Percentiles rank a stretch among this genome's conserved stretches.
Evolutionary conservation across 108 stramenopile genomes (phyloP).

Genomic region (Nannochloropsis oceanica): DNA sequence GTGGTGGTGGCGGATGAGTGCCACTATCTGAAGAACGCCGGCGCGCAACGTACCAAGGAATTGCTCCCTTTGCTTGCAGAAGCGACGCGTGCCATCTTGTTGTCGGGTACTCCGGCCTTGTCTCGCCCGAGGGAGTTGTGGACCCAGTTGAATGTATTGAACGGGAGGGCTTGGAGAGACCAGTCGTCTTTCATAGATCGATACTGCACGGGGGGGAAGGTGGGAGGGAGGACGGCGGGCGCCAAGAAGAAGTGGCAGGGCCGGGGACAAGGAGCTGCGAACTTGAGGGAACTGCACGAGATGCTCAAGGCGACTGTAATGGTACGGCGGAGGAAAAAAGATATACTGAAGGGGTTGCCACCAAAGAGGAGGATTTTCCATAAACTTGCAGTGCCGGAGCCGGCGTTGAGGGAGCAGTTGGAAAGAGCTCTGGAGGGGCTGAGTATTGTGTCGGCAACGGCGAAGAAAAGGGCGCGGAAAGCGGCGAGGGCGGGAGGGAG

Average conservation of each 20-base stretch:
- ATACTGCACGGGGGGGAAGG: conserved; percentile 51
- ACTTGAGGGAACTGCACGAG: conserved; percentile 64
- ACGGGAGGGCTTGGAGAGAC: conserved; percentile 47
- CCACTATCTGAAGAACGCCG: conserved; percentile 81
- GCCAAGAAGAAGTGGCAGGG: conserved; percentile 1
- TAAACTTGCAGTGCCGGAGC: not conserved
- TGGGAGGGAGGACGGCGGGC: conserved; percentile 1
- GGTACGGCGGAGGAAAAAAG: conserved; percentile 80
- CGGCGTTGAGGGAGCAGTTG: not conserved
- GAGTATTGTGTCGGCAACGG: not conserved
- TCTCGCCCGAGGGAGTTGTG: conserved; percentile 77
- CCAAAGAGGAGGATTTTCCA: conserved; percentile 55
- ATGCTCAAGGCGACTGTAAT: conserved; percentile 70
- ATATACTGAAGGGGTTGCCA: conserved; percentile 75
- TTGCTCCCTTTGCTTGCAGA: conserved; percentile 58
- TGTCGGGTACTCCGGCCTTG: conserved; percentile 92
- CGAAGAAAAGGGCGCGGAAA: not conserved
- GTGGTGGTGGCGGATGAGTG: conserved; percentile 62
- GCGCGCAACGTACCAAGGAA: conserved; percentile 55
- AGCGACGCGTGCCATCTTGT: conserved; percentile 58
- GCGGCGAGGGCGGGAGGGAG: not conserved
- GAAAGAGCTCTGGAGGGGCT: not conserved
- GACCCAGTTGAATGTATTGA: conserved; percentile 71
- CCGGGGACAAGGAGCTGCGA: conserved; percentile 13
- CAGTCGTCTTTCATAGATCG: conserved; percentile 46